phyloP scores from a whole-genome alignment of 2,329 filamentous ascomycete species.

The Cordyceps pruinosa region DNA sequence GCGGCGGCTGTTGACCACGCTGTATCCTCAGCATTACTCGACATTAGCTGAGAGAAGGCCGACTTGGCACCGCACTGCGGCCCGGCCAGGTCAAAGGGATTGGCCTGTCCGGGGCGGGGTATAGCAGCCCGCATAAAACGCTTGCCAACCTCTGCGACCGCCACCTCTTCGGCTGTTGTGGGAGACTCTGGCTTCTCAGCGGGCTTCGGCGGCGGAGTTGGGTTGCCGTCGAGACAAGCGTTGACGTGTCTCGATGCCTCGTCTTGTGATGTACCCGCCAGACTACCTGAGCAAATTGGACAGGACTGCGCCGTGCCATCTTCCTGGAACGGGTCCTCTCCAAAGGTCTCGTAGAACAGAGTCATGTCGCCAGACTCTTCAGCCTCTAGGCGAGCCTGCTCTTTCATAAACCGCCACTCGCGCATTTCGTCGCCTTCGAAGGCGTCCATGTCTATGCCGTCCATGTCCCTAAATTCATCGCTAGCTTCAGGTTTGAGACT shows the following conservation, averaged over 20 bases:
- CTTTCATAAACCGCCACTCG: conserved; percentile 65
- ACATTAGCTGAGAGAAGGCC: conserved; percentile 91
- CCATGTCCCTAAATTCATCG: conserved; percentile 34
- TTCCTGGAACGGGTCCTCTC: conserved; percentile 26
- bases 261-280: conserved; percentile 54
- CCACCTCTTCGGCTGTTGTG: conserved; percentile 22
- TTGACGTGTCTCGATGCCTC: conserved; percentile 84
- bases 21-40: conserved; percentile 77
- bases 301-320: conserved; percentile 42
- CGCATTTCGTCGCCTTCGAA: conserved; percentile 58
- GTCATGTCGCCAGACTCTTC: conserved; percentile 43
- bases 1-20: conserved; percentile 87
- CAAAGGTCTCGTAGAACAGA: conserved; percentile 25
- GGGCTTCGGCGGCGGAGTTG: conserved; percentile 46
- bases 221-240: conserved; percentile 78
- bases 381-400: conserved; percentile 61
- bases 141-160: conserved; percentile 39
- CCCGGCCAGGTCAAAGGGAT: conserved; percentile 59
- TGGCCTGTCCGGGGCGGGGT: conserved; percentile 72
- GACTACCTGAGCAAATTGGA: conserved; percentile 66
- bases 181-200: conserved; percentile 11
- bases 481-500: conserved; percentile 14
- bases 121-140: conserved; percentile 62
- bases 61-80: conserved; percentile 43
- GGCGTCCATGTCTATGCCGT: conserved; percentile 48